Evolutionary conservation across 495 filamentous ascomycete genomes (phyloP).

Genomic region (Aspergillus olivimuriae): DNA sequence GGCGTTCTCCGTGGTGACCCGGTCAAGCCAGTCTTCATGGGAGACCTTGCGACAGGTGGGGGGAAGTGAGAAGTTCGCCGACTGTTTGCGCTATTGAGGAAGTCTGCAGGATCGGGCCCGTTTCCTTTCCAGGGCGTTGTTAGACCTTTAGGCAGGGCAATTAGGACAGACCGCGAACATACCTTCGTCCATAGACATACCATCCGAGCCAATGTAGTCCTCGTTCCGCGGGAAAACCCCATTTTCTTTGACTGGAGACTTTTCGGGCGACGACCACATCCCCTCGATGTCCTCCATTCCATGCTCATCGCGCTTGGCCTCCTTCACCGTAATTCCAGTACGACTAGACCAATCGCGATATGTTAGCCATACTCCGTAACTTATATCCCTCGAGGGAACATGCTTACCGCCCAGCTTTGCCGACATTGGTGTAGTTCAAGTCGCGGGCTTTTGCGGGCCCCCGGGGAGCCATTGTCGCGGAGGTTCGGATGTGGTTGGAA

Average conservation of each 20-base stretch:
- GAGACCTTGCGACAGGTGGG: constrained; percentile 35
- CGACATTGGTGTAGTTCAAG: constrained; percentile 57
- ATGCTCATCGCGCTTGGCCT: constrained; percentile 82
- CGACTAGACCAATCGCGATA: constrained; percentile 40
- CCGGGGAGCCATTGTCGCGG: constrained; percentile 39
- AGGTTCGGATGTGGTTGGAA: constrained; percentile 7
- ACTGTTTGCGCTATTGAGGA: constrained; percentile 25
- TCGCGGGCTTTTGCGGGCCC: constrained; percentile 46
- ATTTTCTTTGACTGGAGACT: constrained; percentile 42
- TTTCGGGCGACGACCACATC: constrained; percentile 84
- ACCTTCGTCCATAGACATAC: constrained; percentile 47
- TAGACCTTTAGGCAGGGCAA: neutral
- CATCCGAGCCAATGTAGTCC: constrained; percentile 34
- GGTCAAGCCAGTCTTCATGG: constrained; percentile 36
- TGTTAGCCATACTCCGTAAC: constrained; percentile 6
- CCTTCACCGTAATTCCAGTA: constrained; percentile 77
- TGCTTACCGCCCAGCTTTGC: constrained; percentile 56
- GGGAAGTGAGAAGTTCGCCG: constrained; percentile 26
- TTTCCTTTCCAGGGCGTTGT: constrained; percentile 20
- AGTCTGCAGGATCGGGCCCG: constrained; percentile 39
- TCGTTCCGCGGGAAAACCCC: constrained; percentile 25
- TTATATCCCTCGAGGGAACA: neutral
- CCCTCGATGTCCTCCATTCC: constrained; percentile 80
- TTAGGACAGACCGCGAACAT: constrained; percentile 4
- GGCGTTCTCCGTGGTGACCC: constrained; percentile 40